phyloP scores from a whole-genome alignment of 148 eudicot genomes.

The Fagopyrum esculentum region DNA sequence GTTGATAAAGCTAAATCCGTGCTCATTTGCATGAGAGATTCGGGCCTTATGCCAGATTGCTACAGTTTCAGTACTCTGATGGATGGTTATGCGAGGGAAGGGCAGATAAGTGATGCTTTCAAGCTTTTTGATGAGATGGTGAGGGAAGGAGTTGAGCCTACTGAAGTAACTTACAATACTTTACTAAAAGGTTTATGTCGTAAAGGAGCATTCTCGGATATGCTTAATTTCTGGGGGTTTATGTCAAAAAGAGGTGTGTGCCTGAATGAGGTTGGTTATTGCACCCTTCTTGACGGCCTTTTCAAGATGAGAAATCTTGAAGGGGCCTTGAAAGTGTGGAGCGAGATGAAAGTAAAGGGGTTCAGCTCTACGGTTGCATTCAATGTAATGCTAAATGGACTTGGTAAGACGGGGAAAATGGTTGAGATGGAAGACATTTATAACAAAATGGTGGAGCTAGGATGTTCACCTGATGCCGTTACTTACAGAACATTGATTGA shows the following conservation, averaged over 20 bases:
- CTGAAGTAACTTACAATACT: slow-evolving; percentile 60
- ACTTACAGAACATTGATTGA: slow-evolving; percentile 50
- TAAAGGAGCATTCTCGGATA: slow-evolving; percentile 42
- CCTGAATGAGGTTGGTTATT: slow-evolving; percentile 58
- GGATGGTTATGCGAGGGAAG: slow-evolving; percentile 58
- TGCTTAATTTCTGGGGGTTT: slow-evolving; percentile 35
- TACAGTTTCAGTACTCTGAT: slow-evolving; percentile 70
- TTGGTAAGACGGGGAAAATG: slow-evolving; percentile 68
- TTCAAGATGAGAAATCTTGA: slow-evolving; percentile 42
- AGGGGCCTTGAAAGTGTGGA: slow-evolving; percentile 54
- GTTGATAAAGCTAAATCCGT: slow-evolving; percentile 41
- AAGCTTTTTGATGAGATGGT: slow-evolving; percentile 55
- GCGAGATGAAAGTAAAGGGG: slow-evolving; percentile 46
- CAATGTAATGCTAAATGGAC: slow-evolving; percentile 71
- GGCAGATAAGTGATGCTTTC: slow-evolving; percentile 42
- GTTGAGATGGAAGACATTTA: slow-evolving; percentile 53
- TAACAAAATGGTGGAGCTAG: slow-evolving; percentile 54
- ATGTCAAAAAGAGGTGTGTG: slow-evolving; percentile 53
- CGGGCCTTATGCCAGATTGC: slow-evolving; percentile 68
- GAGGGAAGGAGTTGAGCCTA: slow-evolving; percentile 34
- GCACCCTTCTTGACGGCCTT: slow-evolving; percentile 61
- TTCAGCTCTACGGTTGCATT: slow-evolving; percentile 31
- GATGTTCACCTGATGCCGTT: slow-evolving; percentile 56
- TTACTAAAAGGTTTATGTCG: slow-evolving; percentile 64
- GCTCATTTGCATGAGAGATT: slow-evolving; percentile 34